Evolutionary conservation across 306 rosid species (phyloP).

Genomic region (Vicia villosa): DNA sequence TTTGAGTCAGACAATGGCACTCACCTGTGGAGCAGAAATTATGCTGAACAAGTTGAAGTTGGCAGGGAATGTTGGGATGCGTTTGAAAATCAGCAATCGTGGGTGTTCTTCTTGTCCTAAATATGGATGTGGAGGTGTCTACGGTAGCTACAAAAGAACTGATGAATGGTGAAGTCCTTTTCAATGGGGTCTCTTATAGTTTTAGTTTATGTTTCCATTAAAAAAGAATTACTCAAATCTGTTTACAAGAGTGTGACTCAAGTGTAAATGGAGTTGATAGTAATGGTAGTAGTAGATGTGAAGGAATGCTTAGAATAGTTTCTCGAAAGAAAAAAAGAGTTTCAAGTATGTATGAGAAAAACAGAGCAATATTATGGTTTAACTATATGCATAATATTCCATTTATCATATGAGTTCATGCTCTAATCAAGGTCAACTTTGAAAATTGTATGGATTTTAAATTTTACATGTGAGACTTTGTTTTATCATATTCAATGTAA

Average conservation of each 20-base stretch:
- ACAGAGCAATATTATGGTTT: neutral
- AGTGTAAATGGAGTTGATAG: constrained; percentile 15
- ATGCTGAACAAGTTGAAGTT: constrained; percentile 53
- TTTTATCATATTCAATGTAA: too few relatives aligned
- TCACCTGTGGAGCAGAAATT: constrained; percentile 33
- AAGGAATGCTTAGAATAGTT: neutral
- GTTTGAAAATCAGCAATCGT: constrained; percentile 36
- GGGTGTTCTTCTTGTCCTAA: neutral
- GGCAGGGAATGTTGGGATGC: constrained; percentile 62
- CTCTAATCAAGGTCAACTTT: neutral
- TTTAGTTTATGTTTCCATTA: neutral
- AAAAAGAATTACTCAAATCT: constrained; percentile 3
- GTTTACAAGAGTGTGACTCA: neutral
- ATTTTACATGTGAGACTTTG: too few relatives aligned
- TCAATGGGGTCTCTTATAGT: constrained; percentile 43
- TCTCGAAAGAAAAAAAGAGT: neutral
- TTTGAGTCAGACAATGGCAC: constrained; percentile 56
- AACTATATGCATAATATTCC: neutral
- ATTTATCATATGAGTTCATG: neutral
- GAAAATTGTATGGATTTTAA: neutral
- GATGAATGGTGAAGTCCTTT: constrained; percentile 37
- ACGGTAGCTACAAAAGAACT: constrained; percentile 45
- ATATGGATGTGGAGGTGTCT: constrained; percentile 16
- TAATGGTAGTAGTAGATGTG: constrained; percentile 1
- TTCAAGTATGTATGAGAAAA: neutral